Evolutionary conservation across 2,329 filamentous ascomycete genomes (phyloP).

Genomic region (Fusarium continuum): DNA sequence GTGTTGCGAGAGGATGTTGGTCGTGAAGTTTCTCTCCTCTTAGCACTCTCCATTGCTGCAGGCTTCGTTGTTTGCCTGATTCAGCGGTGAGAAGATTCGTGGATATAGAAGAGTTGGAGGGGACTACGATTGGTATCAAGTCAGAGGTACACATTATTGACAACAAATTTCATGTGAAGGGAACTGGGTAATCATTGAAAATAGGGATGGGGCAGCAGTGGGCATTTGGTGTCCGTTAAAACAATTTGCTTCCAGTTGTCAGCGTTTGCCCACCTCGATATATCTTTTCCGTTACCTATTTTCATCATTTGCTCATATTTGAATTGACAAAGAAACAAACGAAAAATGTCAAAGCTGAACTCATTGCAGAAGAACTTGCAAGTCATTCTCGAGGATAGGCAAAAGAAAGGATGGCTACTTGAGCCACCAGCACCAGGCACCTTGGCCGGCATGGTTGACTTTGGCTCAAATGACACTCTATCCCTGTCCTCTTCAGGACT

Average conservation of each 20-base stretch:
- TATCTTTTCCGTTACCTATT: neutral
- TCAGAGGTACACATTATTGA: neutral
- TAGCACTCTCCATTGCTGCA: neutral
- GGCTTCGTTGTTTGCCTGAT: neutral
- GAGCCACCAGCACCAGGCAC: neutral
- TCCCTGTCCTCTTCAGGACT: neutral
- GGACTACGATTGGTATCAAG: too few species aligned
- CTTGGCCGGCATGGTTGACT: neutral
- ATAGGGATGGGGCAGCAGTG: neutral
- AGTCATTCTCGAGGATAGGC: neutral
- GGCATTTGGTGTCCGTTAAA: neutral
- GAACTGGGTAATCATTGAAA: neutral
- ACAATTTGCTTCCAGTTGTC: too few species aligned
- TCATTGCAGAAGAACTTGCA: neutral
- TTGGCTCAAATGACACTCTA: conserved; percentile 1
- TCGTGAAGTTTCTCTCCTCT: neutral
- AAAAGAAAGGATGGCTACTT: neutral
- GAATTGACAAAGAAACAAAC: rapidly evolving
- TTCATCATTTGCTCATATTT: neutral
- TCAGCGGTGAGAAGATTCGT: neutral
- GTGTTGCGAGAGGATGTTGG: neutral
- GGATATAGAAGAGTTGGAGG: neutral
- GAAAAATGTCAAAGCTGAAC: neutral
- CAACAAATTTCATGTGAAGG: too few species aligned
- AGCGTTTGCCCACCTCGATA: neutral